Conservation (phyloP, 305 asterid genomes). For the Fraxinus nigra region DNA sequence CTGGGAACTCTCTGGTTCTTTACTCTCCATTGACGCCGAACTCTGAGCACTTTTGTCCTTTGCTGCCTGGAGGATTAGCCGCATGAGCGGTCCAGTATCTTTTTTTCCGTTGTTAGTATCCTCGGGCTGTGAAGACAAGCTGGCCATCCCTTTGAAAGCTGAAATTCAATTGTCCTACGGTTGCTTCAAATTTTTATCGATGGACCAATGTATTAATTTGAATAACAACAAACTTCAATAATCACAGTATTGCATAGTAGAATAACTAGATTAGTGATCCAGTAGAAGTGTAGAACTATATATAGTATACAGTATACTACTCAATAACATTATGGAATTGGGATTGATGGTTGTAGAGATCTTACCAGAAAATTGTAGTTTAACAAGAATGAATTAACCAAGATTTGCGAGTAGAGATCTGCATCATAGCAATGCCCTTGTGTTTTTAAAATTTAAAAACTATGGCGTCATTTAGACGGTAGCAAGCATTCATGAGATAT, state of each 20-base stretch:
- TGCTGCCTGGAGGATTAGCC: constrained; percentile 24
- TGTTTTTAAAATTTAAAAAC: neutral
- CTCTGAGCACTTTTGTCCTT: constrained; percentile 14
- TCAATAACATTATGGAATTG: neutral
- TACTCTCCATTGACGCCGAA: neutral
- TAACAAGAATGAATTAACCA: neutral
- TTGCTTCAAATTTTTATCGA: neutral
- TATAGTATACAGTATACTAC: neutral
- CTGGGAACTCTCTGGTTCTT: constrained; percentile 24
- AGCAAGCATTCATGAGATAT: neutral
- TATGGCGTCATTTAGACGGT: neutral
- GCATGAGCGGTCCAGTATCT: constrained; percentile 33
- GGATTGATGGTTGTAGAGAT: neutral
- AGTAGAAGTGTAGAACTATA: neutral
- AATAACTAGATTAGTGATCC: neutral
- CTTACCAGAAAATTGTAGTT: neutral
- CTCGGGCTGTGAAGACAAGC: constrained; percentile 21
- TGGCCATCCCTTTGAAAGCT: constrained; percentile 25
- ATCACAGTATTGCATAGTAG: neutral
- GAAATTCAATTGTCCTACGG: neutral
- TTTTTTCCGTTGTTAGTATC: neutral
- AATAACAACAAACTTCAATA: neutral
- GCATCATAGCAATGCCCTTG: neutral
- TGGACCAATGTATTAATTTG: neutral
- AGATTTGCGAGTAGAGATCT: neutral